Evolutionary conservation across 2,329 filamentous ascomycete species (phyloP).

Genomic region (Coniochaeta sp.): DNA sequence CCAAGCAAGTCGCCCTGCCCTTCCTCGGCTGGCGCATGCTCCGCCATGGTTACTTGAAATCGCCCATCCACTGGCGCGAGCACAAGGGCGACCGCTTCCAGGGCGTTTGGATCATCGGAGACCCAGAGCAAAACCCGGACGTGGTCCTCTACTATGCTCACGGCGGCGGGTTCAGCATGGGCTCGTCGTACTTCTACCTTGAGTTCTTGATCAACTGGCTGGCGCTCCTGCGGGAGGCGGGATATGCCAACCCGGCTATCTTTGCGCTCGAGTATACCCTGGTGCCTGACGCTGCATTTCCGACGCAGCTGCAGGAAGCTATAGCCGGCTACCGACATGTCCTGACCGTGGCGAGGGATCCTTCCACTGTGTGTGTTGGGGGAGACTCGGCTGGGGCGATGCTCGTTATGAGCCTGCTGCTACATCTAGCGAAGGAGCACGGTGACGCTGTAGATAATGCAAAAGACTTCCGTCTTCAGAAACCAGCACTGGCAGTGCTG

Average conservation of each 20-base stretch:
- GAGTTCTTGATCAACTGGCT: conserved; percentile 74
- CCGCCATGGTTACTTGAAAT: conserved; percentile 57
- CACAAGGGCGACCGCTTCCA: conserved; percentile 41
- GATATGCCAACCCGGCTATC: conserved; percentile 68
- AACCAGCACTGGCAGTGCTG: conserved; percentile 49
- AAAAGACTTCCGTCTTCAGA: conserved; percentile 4
- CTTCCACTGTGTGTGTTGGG: conserved; percentile 59
- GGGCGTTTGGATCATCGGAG: conserved; percentile 63
- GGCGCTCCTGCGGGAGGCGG: conserved; percentile 52
- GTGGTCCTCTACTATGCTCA: conserved; percentile 78
- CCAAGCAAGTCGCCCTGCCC: conserved; percentile 62
- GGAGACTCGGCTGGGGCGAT: conserved; percentile 78
- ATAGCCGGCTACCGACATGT: conserved; percentile 65
- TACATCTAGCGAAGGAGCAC: conserved; percentile 50
- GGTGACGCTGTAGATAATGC: conserved; percentile 8
- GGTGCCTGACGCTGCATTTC: conserved; percentile 66
- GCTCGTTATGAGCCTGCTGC: conserved; percentile 63
- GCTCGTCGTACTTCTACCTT: conserved; percentile 74
- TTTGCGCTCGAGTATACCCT: conserved; percentile 77
- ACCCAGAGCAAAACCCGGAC: conserved; percentile 56
- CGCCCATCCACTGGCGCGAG: conserved; percentile 57
- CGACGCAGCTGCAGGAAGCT: conserved; percentile 64
- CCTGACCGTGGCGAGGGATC: conserved; percentile 47
- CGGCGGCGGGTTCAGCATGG: conserved; percentile 79
- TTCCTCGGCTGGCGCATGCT: conserved; percentile 71